These are phyloP conservation scores for Lentinula aciculospora DNA, from an alignment of 768 basidiomycete species.

Conservation along the genomic window DNA sequence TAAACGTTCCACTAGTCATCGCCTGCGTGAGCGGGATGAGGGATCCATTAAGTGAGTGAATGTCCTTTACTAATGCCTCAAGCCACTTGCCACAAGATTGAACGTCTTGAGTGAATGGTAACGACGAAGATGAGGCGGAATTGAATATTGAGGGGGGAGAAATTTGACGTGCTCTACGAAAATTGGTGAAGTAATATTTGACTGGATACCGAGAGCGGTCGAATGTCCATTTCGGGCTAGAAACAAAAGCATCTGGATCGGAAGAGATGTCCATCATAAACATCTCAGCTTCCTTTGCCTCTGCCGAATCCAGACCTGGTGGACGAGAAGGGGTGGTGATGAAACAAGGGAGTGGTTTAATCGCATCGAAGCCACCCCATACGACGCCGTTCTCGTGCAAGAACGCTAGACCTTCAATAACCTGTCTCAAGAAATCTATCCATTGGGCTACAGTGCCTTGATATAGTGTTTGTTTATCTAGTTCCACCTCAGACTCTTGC, in stretches of 20 bases:
- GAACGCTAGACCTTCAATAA: slow-evolving; percentile 45
- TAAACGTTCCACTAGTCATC: slow-evolving; percentile 42
- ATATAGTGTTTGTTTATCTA: neutral
- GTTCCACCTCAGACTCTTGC: neutral
- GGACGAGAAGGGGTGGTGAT: slow-evolving; percentile 18
- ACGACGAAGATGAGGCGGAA: slow-evolving; percentile 8
- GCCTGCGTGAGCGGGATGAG: slow-evolving; percentile 38
- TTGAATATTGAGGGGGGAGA: neutral
- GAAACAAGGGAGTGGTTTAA: neutral
- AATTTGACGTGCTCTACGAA: slow-evolving; percentile 20
- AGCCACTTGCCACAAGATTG: neutral
- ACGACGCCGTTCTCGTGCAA: slow-evolving; percentile 34
- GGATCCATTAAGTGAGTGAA: slow-evolving; percentile 27
- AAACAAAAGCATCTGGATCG: slow-evolving; percentile 8
- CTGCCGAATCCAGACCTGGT: slow-evolving; percentile 1
- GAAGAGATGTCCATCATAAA: slow-evolving; percentile 14
- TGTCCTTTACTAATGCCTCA: neutral
- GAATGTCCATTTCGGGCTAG: slow-evolving; percentile 17
- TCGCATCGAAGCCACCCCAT: slow-evolving; percentile 29
- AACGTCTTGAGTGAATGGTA: slow-evolving; percentile 1
- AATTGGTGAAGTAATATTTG: slow-evolving; percentile 23
- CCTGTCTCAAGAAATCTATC: slow-evolving; percentile 45
- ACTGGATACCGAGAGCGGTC: slow-evolving; percentile 28
- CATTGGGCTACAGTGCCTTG: slow-evolving; percentile 35
- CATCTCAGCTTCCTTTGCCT: neutral